Evolutionary conservation across 139 green algal species (phyloP).

Genomic region (Zygnema circumcarinatum): DNA sequence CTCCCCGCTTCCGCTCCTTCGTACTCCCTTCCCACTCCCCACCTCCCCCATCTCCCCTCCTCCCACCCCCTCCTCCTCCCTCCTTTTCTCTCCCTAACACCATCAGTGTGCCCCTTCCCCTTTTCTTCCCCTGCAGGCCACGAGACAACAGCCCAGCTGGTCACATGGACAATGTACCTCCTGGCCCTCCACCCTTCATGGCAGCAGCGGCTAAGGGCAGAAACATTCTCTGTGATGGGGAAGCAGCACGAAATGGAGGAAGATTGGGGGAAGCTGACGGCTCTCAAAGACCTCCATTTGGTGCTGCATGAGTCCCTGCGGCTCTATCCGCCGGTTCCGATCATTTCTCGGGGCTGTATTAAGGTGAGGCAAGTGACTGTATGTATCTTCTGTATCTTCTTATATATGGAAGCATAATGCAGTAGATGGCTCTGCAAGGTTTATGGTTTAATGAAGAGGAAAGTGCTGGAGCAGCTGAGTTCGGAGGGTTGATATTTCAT

Average conservation of each 20-base stretch:
- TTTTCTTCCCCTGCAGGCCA: constrained; percentile 76
- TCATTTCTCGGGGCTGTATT: constrained; percentile 2
- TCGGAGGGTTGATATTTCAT: too few relatives aligned
- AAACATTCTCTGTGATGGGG: constrained; percentile 75
- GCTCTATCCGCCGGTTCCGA: constrained; percentile 27
- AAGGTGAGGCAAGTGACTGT: neutral
- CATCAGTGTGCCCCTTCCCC: neutral
- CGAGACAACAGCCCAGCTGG: constrained; percentile 91
- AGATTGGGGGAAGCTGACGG: constrained; percentile 97
- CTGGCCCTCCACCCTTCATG: constrained; percentile 66
- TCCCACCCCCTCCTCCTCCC: neutral
- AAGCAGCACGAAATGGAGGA: constrained; percentile 87
- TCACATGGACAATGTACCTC: constrained; percentile 96
- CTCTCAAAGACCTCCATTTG: constrained; percentile 53
- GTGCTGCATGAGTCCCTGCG: constrained; percentile 45
- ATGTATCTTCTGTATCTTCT: neutral
- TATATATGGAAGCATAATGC: too few relatives aligned
- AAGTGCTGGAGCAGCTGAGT: too few relatives aligned
- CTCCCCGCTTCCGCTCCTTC: neutral
- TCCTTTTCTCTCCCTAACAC: neutral
- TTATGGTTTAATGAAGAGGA: too few relatives aligned
- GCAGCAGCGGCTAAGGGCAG: constrained; percentile 62
- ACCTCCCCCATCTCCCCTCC: neutral
- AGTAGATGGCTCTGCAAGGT: too few relatives aligned
- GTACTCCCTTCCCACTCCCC: neutral